Base-by-base conservation (phyloP, 257 asterid species). In the Nicotiana benthamiana region DNA sequence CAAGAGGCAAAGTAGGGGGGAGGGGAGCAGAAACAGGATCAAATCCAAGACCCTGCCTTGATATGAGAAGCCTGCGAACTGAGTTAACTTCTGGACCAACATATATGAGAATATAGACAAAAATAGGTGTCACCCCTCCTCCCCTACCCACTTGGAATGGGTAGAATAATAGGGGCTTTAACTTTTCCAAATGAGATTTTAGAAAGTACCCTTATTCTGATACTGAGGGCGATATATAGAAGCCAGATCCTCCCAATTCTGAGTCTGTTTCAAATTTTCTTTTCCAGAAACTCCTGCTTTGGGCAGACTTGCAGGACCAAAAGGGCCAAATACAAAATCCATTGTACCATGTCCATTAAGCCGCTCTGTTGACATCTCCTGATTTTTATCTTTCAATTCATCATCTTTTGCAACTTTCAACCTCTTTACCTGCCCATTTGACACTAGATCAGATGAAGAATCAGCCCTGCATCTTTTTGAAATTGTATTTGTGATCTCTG, bases 281-380 rank as follows among this genome's bases (percentile, higher is more conserved):
- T 79, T 85, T 26, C 67, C 83, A 75, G 84, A 75, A 80, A 43
- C 75, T 81, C 57, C 80, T 59, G 75, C 17, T 24, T 79, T 80
- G 24, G 82, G 61, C 28, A 83, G 75, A 32, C 79, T 82, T 57
- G 90, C 86, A 54, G 90, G 90, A 76, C 89, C 66, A 75, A 92
- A 92, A 56, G 97, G 97, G 54, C 97, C 97, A 80, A 87, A 92
- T 43, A 83, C 94, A 66, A 92, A 89, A 43, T 82, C 89, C 86
- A 85, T 84, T 67, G 87, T 52, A 79, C 85, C 85, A 52, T 34
- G 56, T 66, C 80, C 85, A 83, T 84, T 86, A 53, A 83, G 87
- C 83, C 79, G 82, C 77, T 84, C 86, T 22, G 80, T 52, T 52
- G 86, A 60, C 22, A 56, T 79, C 61, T 40, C 57, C 56, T 26